Evolutionary conservation across 495 filamentous ascomycete genomes (phyloP).

Genomic region (Acidiella bohemica): DNA sequence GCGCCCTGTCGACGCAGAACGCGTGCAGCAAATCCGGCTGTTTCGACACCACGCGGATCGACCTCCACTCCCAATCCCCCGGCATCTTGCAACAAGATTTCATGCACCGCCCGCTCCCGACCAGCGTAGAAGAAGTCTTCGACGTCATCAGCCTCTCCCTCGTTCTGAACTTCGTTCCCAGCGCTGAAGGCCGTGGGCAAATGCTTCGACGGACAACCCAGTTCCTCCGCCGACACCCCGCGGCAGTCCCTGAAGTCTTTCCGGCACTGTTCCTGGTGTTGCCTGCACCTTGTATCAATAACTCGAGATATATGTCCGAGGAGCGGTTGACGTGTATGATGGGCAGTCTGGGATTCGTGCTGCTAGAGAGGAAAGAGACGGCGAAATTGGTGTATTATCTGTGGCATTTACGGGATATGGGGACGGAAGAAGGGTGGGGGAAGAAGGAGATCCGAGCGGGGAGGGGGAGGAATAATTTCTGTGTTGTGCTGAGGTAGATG

Average conservation of each 20-base stretch:
- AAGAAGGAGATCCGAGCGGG: conserved; percentile 69
- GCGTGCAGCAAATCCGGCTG: conserved; percentile 56
- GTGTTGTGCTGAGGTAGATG: conserved; percentile 43
- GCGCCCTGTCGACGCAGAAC: conserved; percentile 74
- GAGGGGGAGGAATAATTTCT: conserved; percentile 72
- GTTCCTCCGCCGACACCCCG: conserved; percentile 37
- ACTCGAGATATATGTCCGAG: conserved; percentile 82
- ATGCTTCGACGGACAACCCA: conserved; percentile 69
- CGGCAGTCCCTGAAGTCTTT: conserved; percentile 27
- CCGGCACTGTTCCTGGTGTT: conserved; percentile 84
- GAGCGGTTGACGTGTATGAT: conserved; percentile 59
- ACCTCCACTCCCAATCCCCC: conserved; percentile 71
- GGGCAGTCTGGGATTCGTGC: conserved; percentile 57
- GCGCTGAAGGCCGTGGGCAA: conserved; percentile 57
- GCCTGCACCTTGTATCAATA: conserved; percentile 74
- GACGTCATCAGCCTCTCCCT: conserved; percentile 87
- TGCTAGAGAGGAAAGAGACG: conserved; percentile 53
- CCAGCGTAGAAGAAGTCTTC: conserved; percentile 48
- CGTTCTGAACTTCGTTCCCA: conserved; percentile 87
- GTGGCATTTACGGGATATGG: conserved; percentile 42
- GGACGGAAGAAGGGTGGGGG: conserved; percentile 35
- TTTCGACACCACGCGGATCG: conserved; percentile 73
- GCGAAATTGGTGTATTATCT: conserved; percentile 81
- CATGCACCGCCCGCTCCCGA: conserved; percentile 72
- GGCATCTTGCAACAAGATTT: conserved; percentile 84